Evolutionary conservation across 768 basidiomycete genomes (phyloP), one percentile per base, ranked within the genome.

Genomic region (Mycena olivaceomarginata): DNA sequence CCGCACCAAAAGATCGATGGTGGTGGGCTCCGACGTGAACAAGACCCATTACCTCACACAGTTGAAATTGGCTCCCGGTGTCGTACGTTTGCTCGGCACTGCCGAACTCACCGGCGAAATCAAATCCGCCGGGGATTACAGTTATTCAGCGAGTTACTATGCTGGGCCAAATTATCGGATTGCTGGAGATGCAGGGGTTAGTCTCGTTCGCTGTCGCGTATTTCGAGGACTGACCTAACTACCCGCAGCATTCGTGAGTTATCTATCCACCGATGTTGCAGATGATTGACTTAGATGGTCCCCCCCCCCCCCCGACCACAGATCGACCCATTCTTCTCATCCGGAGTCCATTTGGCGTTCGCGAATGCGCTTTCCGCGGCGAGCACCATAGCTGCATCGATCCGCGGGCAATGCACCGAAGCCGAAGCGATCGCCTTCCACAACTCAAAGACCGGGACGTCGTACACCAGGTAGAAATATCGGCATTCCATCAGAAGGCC

Each of bases 291-390:
- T 68, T 22, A 51, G 18, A 53, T 10, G 18, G 2, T 68, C 5
- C 41, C 40, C n/a, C n/a, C n/a, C n/a, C n/a, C n/a, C n/a, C n/a
- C n/a, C 11, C 3, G 16, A 8, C 12, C 53, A 7, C 22, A 68
- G 67, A 92, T 93, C 72, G 92, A 93, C 77, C 92, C 92, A 1
- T 90, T 93, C 84, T 93, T 93, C 84, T 93, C 92, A 6, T 91
- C 90, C 57, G 88, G 88, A 0, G 85, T 88, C 39, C 88, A 88
- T 79, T 81, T 88, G 15, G 88, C 87, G 9, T 81, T 87, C 41
- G 81, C 84, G 3, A 82, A 84, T n/a, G 87, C 81, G 6, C 82
- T 88, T 16, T 84, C 85, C 4, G 87, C 88, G 9, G 87, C 87
- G 4, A 70, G 82, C 15, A 82, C 86, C 1, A 85, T 88, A 37